Evolutionary conservation across 371 early-diverging fungal genomes (phyloP).

Genomic region (Rhizopus stolonifer): DNA sequence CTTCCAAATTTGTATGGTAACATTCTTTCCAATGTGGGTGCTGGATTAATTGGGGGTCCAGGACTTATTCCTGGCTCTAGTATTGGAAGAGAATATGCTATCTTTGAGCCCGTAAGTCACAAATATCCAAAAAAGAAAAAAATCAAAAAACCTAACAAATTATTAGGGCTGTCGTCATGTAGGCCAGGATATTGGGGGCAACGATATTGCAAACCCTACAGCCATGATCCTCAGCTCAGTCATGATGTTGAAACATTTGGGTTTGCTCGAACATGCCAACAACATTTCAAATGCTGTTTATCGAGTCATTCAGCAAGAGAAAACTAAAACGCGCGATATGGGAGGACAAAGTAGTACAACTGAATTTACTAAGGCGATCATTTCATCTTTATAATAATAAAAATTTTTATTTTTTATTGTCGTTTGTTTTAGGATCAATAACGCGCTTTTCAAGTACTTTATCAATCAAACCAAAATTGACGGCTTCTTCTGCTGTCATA

Average conservation of each 20-base stretch:
- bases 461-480: constrained; percentile 93
- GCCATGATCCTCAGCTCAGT: constrained; percentile 87
- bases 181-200: constrained; percentile 89
- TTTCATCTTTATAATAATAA: constrained; percentile 57
- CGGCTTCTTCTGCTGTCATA: constrained; percentile 91
- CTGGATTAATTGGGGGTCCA: constrained; percentile 94
- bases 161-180: constrained; percentile 89
- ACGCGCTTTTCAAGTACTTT: constrained; percentile 69
- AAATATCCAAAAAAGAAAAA: neutral
- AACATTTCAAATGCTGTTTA: constrained; percentile 76
- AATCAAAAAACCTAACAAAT: neutral
- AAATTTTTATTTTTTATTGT: constrained; percentile 16
- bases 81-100: constrained; percentile 93
- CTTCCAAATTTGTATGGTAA: constrained; percentile 98
- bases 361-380: constrained; percentile 87
- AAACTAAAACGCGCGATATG: constrained; percentile 44
- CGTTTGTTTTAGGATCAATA: constrained; percentile 34
- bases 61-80: constrained; percentile 95
- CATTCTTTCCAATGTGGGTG: constrained; percentile 95
- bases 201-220: constrained; percentile 92
- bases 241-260: constrained; percentile 91
- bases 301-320: constrained; percentile 28
- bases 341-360: constrained; percentile 68
- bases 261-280: constrained; percentile 81
- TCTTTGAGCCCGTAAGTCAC: constrained; percentile 85